Percentiles rank a stretch among this genome's conserved stretches.
Conservation (phyloP, 257 asterid species). For the Lantana camara region DNA sequence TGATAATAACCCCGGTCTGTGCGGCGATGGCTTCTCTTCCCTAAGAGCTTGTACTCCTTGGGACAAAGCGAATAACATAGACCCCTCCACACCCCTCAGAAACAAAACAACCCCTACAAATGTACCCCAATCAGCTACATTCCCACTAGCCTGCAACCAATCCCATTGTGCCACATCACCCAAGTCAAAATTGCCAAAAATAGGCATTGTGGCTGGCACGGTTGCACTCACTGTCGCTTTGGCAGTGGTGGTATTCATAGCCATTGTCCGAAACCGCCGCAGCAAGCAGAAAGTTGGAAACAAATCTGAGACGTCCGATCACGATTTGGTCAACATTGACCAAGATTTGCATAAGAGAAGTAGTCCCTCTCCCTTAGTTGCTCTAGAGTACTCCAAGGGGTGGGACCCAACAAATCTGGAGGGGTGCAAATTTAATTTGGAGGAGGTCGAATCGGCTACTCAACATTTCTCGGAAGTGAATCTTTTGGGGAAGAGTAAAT, state of each 20-base stretch:
- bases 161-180: conserved; percentile 58
- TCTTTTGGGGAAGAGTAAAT: conserved; percentile 79
- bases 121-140: conserved; percentile 53
- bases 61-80: conserved; percentile 52
- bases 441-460: conserved; percentile 92
- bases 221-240: conserved; percentile 36
- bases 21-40: conserved; percentile 74
- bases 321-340: conserved; percentile 49
- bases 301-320: conserved; percentile 58
- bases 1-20: conserved; percentile 71
- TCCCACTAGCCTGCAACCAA: conserved; percentile 50
- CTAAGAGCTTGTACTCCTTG: conserved; percentile 69
- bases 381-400: conserved; percentile 48
- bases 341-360: conserved; percentile 49
- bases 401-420: conserved; percentile 49
- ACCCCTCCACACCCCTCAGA: conserved; percentile 25
- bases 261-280: conserved; percentile 45
- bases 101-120: conserved; percentile 23
- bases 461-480: conserved; percentile 84
- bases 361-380: conserved; percentile 53
- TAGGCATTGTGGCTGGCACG: conserved; percentile 56
- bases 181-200: conserved; percentile 55
- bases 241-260: conserved; percentile 37
- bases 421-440: conserved; percentile 67
- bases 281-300: conserved; percentile 65